Evolutionary conservation across 1,284 basidiomycete genomes (phyloP), one percentile per base, ranked within the genome.

Genomic region (Singerocomus rubriflavus): DNA sequence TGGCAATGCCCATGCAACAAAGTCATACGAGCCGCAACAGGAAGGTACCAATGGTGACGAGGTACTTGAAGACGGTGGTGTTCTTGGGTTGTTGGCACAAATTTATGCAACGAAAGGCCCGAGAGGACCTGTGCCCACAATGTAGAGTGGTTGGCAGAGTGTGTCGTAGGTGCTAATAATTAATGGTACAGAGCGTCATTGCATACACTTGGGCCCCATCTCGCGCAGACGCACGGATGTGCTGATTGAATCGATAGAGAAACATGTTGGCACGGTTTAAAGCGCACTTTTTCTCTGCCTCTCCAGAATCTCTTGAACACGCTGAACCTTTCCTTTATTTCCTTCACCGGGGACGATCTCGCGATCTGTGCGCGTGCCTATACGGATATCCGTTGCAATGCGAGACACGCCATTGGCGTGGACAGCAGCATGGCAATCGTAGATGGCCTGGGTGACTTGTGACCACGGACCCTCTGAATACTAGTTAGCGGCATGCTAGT

Each of bases 391-490:
- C 7, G 93, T 93, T 25, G 90, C 85, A 36, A 89, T 76, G 40
- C 89, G 81, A 17, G 81, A 81, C 1, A 81, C 81, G 31, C 88
- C 89, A 63, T 79, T 78, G 2, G 80, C 82, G 62, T 96, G 93
- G 0, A 96, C 88, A 0, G 93, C 93, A 17, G 79, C 79, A 65
- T 97, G 93, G 63, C 93, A 95, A 52, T 88, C 89, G 54, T 92
- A 86, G 51, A 93, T 92, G 1, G 85, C 87, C 59, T 87, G 74
- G 48, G 76, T 80, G 48, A 97, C 93, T 50, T 82, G 75, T 30
- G 80, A 79, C 92, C 93, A 94, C 0, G 90, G 85, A 3, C 93
- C 92, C 68, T 92, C 88, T 89, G 59, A 14, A 44, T 13, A 12
- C 25, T 27, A 53, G 33, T 56, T 46, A 52, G 46, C 30, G 52